These are phyloP conservation scores for Aspergillus campestris DNA, from an alignment of 495 filamentous ascomycete species.

Conservation along the genomic window DNA sequence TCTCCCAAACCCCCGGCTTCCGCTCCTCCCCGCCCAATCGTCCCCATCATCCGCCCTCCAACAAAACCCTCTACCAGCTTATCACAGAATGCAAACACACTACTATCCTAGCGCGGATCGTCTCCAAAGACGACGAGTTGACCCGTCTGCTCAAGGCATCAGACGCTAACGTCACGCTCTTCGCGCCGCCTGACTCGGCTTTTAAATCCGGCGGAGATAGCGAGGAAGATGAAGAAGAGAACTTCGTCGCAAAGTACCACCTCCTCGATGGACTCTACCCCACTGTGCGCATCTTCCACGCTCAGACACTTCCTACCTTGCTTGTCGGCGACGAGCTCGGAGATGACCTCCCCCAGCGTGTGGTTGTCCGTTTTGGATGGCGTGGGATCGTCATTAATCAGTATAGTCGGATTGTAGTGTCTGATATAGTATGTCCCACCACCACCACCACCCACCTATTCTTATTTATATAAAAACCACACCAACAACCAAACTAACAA, in stretches of 20 bases:
- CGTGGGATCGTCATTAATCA: conserved; percentile 65
- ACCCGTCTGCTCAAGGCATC: conserved; percentile 63
- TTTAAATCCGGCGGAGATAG: conserved; percentile 45
- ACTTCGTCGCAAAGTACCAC: conserved; percentile 61
- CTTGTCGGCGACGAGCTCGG: conserved; percentile 49
- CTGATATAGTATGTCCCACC: conserved; percentile 48
- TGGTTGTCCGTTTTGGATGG: conserved; percentile 49
- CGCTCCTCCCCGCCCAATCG: neutral
- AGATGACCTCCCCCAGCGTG: conserved; percentile 52
- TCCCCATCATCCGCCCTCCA: conserved; percentile 27
- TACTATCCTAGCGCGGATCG: conserved; percentile 60
- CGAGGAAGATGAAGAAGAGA: conserved; percentile 15
- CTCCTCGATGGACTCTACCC: conserved; percentile 54
- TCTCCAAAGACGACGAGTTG: conserved; percentile 62
- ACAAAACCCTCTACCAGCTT: conserved; percentile 68
- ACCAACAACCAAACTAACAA: conserved; percentile 1
- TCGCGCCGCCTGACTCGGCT: conserved; percentile 68
- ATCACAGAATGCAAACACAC: conserved; percentile 68
- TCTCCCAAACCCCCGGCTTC: neutral
- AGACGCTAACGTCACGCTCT: conserved; percentile 63
- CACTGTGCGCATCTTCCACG: conserved; percentile 44
- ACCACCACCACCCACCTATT: neutral
- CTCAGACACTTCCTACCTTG: conserved; percentile 64
- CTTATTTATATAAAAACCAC: neutral
- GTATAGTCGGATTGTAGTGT: conserved; percentile 52